phyloP scores from a whole-genome alignment of 129 eudicot genomes.

The Pulicaria dysenterica region DNA sequence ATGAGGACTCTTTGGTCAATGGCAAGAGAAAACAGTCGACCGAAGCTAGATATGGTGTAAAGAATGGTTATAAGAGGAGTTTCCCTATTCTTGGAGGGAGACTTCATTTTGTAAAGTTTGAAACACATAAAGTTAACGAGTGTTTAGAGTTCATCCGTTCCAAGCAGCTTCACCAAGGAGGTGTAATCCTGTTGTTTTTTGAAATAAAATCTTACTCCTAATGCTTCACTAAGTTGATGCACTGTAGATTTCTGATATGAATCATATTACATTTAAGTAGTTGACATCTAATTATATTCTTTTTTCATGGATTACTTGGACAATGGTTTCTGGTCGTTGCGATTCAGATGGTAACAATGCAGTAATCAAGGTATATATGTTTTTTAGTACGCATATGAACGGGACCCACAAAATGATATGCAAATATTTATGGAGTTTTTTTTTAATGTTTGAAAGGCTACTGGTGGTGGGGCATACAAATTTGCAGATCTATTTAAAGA shows the following conservation, averaged over 20 bases:
- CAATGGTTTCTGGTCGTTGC: background rate
- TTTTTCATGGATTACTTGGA: no score
- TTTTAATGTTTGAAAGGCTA: conserved; percentile 66
- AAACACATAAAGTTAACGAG: conserved; percentile 80
- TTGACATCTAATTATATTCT: no score
- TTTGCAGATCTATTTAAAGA: conserved; percentile 88
- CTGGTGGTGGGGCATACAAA: conserved; percentile 97
- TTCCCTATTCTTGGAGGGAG: conserved; percentile 95
- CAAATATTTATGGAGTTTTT: background rate
- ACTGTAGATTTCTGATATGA: no score
- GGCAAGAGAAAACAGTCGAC: conserved; percentile 65
- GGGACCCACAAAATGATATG: no score
- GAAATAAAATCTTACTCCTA: no score
- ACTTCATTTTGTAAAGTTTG: conserved; percentile 95
- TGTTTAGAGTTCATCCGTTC: conserved; percentile 91
- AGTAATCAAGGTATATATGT: conserved; percentile 74
- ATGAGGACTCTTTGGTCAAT: conserved; percentile 61
- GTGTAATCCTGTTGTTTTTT: conserved; percentile 34
- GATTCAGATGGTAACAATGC: conserved; percentile 56
- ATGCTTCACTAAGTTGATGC: no score
- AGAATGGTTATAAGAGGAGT: conserved; percentile 67
- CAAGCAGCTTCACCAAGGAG: conserved; percentile 88
- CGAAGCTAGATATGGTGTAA: conserved; percentile 66
- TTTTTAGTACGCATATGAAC: background rate
- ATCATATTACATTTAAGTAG: no score